phyloP scores from a whole-genome alignment of 352 stramenopile genomes.

The Phytophthora sp. region DNA sequence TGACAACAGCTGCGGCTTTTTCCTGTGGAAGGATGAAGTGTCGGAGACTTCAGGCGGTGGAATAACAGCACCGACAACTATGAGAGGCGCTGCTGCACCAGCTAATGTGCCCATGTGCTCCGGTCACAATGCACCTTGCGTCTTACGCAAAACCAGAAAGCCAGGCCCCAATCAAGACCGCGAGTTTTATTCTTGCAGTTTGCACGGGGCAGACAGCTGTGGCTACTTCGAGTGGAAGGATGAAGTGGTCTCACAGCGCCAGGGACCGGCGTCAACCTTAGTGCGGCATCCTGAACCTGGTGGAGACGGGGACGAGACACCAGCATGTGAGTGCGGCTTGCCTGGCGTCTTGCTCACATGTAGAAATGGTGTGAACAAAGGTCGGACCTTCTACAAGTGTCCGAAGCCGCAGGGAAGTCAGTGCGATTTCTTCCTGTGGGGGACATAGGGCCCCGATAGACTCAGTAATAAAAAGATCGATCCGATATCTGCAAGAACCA shows the following conservation, averaged over 20 bases:
- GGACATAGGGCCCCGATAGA: slow-evolving; percentile 30
- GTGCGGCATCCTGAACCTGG: background rate
- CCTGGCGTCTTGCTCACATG: slow-evolving; percentile 58
- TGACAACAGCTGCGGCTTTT: slow-evolving; percentile 76
- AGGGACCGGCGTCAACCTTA: slow-evolving; percentile 1
- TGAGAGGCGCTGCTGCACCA: slow-evolving; percentile 2
- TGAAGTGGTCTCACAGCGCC: slow-evolving; percentile 43
- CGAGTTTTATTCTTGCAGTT: slow-evolving; percentile 93
- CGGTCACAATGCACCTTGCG: slow-evolving; percentile 50
- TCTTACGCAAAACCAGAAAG: slow-evolving; percentile 54
- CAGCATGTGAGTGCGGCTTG: slow-evolving; percentile 56
- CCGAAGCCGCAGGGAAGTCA: slow-evolving; percentile 79
- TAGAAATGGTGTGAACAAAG: slow-evolving; percentile 86
- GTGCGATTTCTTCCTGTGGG: slow-evolving; percentile 95
- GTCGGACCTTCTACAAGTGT: slow-evolving; percentile 94
- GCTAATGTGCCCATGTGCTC: slow-evolving; percentile 41
- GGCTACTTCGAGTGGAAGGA: slow-evolving; percentile 92
- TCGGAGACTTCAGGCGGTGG: background rate
- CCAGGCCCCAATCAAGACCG: slow-evolving; percentile 83
- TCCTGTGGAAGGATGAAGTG: slow-evolving; percentile 78
- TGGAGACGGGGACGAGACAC: slow-evolving; percentile 2
- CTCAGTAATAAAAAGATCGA: slow-evolving; percentile 12
- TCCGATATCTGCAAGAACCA: background rate
- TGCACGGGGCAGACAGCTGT: slow-evolving; percentile 67
- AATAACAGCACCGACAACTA: background rate